A percentile compares a stretch with the other conserved stretches of the same genome.
Evolutionary conservation across 2,329 filamentous ascomycete species (phyloP).

Genomic region (Diaporthe nobilis): DNA sequence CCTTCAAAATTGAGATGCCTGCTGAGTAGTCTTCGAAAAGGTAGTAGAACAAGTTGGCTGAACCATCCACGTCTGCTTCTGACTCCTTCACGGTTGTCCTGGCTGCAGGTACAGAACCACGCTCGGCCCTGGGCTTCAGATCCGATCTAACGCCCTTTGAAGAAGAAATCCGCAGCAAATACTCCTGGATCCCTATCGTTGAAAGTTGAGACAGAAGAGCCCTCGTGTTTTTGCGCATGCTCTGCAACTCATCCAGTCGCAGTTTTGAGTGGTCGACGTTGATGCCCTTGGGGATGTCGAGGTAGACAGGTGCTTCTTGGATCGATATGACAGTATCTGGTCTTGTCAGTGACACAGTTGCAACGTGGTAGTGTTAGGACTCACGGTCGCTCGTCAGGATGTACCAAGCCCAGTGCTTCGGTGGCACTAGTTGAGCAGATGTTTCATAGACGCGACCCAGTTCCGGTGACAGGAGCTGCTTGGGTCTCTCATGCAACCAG

Average conservation of each 20-base stretch:
- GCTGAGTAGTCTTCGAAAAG: constrained; percentile 77
- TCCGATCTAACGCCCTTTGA: constrained; percentile 56
- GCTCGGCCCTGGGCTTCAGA: constrained; percentile 37
- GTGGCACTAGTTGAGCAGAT: constrained; percentile 51
- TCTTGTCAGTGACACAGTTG: constrained; percentile 42
- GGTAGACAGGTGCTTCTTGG: constrained; percentile 67
- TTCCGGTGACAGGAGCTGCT: constrained; percentile 41
- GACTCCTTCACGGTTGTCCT: constrained; percentile 43
- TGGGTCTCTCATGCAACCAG: constrained; percentile 63
- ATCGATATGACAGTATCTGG: constrained; percentile 78
- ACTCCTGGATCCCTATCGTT: constrained; percentile 53
- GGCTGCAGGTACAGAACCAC: constrained; percentile 20
- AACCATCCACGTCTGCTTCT: constrained; percentile 60
- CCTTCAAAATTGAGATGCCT: constrained; percentile 68
- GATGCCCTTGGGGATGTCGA: constrained; percentile 47
- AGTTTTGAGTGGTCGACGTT: constrained; percentile 44
- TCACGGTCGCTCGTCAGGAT: constrained; percentile 75
- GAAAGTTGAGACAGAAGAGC: constrained; percentile 57
- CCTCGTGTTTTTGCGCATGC: constrained; percentile 56
- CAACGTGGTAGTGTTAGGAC: constrained; percentile 39
- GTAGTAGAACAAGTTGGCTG: constrained; percentile 75
- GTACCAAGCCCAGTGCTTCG: constrained; percentile 77
- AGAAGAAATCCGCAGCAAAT: constrained; percentile 57
- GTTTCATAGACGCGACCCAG: constrained; percentile 18
- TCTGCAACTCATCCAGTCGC: constrained; percentile 49